Base-by-base conservation (phyloP, 192 early-diverging fungal species). In the Gamsiella multidivaricata region DNA sequence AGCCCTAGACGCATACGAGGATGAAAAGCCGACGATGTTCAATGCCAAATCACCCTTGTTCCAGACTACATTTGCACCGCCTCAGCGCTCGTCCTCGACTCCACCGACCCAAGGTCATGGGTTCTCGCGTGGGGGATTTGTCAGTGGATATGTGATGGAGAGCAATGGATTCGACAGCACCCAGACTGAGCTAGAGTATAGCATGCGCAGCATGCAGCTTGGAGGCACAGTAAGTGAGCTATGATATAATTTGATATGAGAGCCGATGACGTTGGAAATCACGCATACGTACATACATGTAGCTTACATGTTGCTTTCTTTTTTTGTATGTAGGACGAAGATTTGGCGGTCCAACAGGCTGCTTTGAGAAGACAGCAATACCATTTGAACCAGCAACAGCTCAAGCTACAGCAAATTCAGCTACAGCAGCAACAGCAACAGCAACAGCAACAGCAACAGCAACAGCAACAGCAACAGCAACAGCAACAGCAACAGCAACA, bases 1-100 rank as follows among this genome's bases (percentile, higher is more conserved):
- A 15, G 67, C 69, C 9, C 53, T 70, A 8, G 69, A 62, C 18
- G 55, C 50, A 14, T 59, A 49, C 15, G 69, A 70, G 50, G 58
- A 70, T 22, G 67, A 69, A 9, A 29, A 39, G 58, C 54, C n/a
- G 51, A 33, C 58, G 17, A 34, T 46, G 45, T 46, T 61, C 12
- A 58, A 34, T 22, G 59, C 52, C 31, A 49, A 51, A 6, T 62
- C 69, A 33, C 58, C 69, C 3, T 60, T 70, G 26, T 60, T 60
- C 36, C 55, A 52, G n/a, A 42, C 69, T 51, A 70, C 61, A 15
- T 70, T 70, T 62, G 69, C 69, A 6, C 69, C 69, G 18, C 69
- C 41, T 34, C 69, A 70, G n/a, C n/a, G 69, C 15, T 70, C 69
- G 1, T 62, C 58, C 2, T 70, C 69, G 5, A 70, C 69, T 0